phyloP scores from a whole-genome alignment of 495 filamentous ascomycete genomes.

The Tetracladium marchalianum region DNA sequence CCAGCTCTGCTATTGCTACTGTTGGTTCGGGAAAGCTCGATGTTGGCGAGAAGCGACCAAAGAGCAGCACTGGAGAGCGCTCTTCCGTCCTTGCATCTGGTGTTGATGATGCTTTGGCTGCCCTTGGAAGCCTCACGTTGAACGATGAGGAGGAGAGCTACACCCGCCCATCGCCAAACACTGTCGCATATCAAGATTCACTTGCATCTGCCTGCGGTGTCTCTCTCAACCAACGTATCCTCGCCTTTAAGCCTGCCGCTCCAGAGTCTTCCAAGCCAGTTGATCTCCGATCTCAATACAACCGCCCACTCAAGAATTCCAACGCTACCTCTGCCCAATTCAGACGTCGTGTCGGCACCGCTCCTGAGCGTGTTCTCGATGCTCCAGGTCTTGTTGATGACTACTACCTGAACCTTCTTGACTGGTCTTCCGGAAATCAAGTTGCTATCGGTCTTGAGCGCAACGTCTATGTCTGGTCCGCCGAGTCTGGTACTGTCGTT shows the following conservation, averaged over 20 bases:
- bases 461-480: slow-evolving; percentile 98
- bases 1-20: slow-evolving; percentile 79
- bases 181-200: slow-evolving; percentile 85
- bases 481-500: slow-evolving; percentile 79
- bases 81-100: slow-evolving; percentile 63
- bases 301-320: slow-evolving; percentile 80
- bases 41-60: slow-evolving; percentile 53
- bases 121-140: slow-evolving; percentile 68
- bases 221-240: slow-evolving; percentile 83
- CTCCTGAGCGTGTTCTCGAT: slow-evolving; percentile 95
- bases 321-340: slow-evolving; percentile 67
- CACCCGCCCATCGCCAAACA: slow-evolving; percentile 72
- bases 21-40: slow-evolving; percentile 73
- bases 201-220: slow-evolving; percentile 89
- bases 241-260: slow-evolving; percentile 96
- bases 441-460: slow-evolving; percentile 96
- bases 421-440: slow-evolving; percentile 97
- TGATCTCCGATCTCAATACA: slow-evolving; percentile 95
- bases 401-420: slow-evolving; percentile 96
- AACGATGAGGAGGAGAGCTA: slow-evolving; percentile 43
- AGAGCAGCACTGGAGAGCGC: slow-evolving; percentile 55
- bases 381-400: slow-evolving; percentile 93
- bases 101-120: slow-evolving; percentile 66
- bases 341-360: slow-evolving; percentile 82
- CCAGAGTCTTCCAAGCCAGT: slow-evolving; percentile 97